phyloP scores from a whole-genome alignment of 805 yeast species.

The Pichia membranifaciens region DNA sequence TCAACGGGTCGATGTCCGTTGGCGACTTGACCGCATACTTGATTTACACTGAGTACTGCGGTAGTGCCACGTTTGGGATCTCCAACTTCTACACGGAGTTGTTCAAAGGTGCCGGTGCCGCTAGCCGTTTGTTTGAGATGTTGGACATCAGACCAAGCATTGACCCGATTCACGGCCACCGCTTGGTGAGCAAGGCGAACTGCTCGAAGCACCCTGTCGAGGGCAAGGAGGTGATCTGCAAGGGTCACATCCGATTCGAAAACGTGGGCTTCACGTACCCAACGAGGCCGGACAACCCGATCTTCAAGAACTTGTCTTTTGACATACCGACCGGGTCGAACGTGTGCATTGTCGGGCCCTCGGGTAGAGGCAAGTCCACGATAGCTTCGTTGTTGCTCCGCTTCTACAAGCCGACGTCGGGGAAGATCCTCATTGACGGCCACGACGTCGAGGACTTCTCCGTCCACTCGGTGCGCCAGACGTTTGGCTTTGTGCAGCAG shows the following conservation, averaged over 20 bases:
- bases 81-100: slow-evolving; percentile 89
- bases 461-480: slow-evolving; percentile 64
- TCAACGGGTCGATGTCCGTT: slow-evolving; percentile 64
- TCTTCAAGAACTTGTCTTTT: slow-evolving; percentile 61
- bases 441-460: slow-evolving; percentile 63
- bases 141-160: slow-evolving; percentile 76
- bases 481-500: slow-evolving; percentile 86
- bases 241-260: slow-evolving; percentile 59
- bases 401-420: slow-evolving; percentile 73
- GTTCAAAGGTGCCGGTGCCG: slow-evolving; percentile 97
- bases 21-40: slow-evolving; percentile 91
- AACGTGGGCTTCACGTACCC: slow-evolving; percentile 76
- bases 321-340: slow-evolving; percentile 75
- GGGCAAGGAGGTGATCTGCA: slow-evolving; percentile 22
- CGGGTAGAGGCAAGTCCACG: slow-evolving; percentile 94
- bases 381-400: slow-evolving; percentile 73
- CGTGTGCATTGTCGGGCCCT: slow-evolving; percentile 91
- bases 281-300: slow-evolving; percentile 66
- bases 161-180: slow-evolving; percentile 56
- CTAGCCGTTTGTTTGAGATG: slow-evolving; percentile 83
- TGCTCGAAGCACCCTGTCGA: slow-evolving; percentile 1
- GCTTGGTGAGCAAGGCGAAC: slow-evolving; percentile 25
- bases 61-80: slow-evolving; percentile 83
- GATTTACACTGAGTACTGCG: slow-evolving; percentile 94
- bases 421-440: slow-evolving; percentile 63